Base-by-base conservation (phyloP, 176 grass and related monocot genomes). In the Cenchrus fungigraminus region DNA sequence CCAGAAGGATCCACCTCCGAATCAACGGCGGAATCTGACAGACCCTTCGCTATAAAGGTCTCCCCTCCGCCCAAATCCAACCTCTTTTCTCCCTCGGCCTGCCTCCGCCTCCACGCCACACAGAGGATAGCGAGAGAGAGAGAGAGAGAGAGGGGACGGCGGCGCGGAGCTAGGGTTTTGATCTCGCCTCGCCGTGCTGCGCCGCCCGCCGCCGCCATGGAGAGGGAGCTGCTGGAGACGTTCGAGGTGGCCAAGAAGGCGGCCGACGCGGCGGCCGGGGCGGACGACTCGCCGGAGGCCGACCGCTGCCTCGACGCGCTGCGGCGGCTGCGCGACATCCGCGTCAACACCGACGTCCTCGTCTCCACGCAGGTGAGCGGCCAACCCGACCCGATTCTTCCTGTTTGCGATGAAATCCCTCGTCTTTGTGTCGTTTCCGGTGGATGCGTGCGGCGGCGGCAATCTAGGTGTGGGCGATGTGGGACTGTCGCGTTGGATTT, bases 181-280 rank as follows among this genome's bases (percentile, higher is more conserved):
- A 80, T 83, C 8, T 69, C 37, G 67, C 60, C 76, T 16, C 32
- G 37, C 31, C 66, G 37, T 40, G 53, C 42, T 22, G 77, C 46
- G n/a, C 77, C 78, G n/a, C 57, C 25, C 25, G 81, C 72, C 68
- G 81, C 81, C 68, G 81, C 81, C 15, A 94, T 93, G 93, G 91
- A 99, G 84, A 89, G 88, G 91, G 97, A 99, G 84, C 84, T 99
- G 0, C 71, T 99, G 72, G 91, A 96, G 89, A 92, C 86, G 8
- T 99, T 99, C 61, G 91, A 99, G 59, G 93, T 84, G 8, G 97
- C 97, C 7, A 98, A 89, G 87, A 99, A 96, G 93, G 90, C 93
- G 25, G 97, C 93, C 56, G 97, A 94, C 75, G 86, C 81, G 22
- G 86, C 84, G 14, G 76, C 71, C 19, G 81, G 51, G 45, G 84